Evolutionary conservation across 2,329 filamentous ascomycete genomes (phyloP).

Genomic region (Xylaria sp.): DNA sequence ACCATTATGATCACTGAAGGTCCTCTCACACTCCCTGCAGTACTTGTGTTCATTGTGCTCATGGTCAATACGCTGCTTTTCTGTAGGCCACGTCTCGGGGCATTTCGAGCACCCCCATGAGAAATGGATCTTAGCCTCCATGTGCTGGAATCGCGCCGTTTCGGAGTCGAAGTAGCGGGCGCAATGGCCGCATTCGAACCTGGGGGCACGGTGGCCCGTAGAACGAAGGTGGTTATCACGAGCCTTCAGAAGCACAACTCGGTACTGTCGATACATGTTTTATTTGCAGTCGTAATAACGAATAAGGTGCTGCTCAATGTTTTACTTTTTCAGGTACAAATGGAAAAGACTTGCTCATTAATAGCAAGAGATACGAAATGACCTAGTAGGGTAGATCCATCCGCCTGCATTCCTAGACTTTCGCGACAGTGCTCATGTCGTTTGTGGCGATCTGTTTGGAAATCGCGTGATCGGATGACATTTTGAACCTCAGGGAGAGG

Average conservation of each 20-base stretch:
- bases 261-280: too few relatives aligned
- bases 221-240: conserved; percentile 39
- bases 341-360: too few relatives aligned
- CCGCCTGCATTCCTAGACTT: too few relatives aligned
- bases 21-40: conserved; percentile 51
- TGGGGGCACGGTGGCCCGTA: conserved; percentile 29
- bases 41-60: conserved; percentile 49
- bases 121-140: conserved; percentile 49
- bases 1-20: conserved; percentile 49
- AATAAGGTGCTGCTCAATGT: too few relatives aligned
- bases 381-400: too few relatives aligned
- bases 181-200: conserved; percentile 42
- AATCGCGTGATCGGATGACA: too few relatives aligned
- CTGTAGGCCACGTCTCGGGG: conserved; percentile 35
- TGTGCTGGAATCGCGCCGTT: conserved; percentile 44
- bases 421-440: too few relatives aligned
- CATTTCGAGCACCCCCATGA: conserved; percentile 47
- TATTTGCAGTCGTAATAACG: too few relatives aligned
- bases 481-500: too few relatives aligned
- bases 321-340: too few relatives aligned
- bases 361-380: too few relatives aligned
- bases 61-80: conserved; percentile 42
- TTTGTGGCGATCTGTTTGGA: too few relatives aligned
- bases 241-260: conserved; percentile 9
- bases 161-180: conserved; percentile 30